Base-by-base conservation (phyloP, 805 yeast species). In the Yamadazyma insecticola region DNA sequence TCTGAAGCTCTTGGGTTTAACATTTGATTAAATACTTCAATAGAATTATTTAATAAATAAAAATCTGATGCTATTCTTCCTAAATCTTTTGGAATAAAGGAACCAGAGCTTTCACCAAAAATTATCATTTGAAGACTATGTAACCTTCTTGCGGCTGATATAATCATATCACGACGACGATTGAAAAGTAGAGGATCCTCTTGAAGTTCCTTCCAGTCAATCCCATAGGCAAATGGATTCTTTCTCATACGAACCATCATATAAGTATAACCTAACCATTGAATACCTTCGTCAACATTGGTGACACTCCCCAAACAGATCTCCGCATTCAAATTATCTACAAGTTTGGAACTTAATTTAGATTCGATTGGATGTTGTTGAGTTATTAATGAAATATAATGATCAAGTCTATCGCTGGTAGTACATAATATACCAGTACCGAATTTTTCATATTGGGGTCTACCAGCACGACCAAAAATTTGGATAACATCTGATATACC, bases 381-480 rank as follows among this genome's bases (percentile, higher is more conserved):
- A 0, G 96, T 79, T 15, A 92, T 70, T 13, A 89, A 66, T 1
- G 92, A 76, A n/a, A 94, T 75, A 48, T 90, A 92, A 45, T 88
- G 96, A 46, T 86, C 94, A 16, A 94, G 58, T 29, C 75, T 66
- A 47, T 90, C 97, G 36, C 71, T 67, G 0, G 95, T 70, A 0
- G 98, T 92, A 53, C 92, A 79, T 28, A 92, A 61, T 15, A 88
- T 78, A 66, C 97, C 97, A 2, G 90, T 85, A 69, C 98, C 99
- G 50, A 73, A 81, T 35, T 76, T 76, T 45, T 90, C 96, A 57
- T 77, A 92, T 47, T 94, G 98, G 1, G 99, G 99, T 60, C 99
- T 78, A 61, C 99, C 99, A 16, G 98, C 98, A 65, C 99, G 83
- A 46, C 99, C 99, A 62, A 92, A 92, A 43, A 92, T 92, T 64